These are phyloP conservation scores for Kurtzmaniella cleridarum DNA, from an alignment of 805 yeast species.

Conservation along the genomic window DNA sequence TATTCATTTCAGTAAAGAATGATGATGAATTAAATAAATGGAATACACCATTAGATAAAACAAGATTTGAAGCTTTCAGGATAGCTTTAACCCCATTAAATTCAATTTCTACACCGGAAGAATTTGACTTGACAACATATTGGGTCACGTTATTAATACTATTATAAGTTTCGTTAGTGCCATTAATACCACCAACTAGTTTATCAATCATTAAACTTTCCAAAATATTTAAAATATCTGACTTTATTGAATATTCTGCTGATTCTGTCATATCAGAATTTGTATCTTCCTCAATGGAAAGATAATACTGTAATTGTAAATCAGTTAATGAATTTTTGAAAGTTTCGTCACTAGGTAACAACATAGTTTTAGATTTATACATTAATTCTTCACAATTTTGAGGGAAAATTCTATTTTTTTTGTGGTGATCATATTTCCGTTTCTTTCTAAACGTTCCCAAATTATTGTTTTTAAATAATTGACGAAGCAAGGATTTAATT, in stretches of 20 bases:
- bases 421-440: slow-evolving; percentile 6
- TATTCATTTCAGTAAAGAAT: slow-evolving; percentile 17
- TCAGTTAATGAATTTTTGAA: slow-evolving; percentile 20
- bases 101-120: slow-evolving; percentile 8
- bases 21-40: slow-evolving; percentile 20
- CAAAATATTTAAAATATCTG: slow-evolving; percentile 23
- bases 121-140: slow-evolving; percentile 11
- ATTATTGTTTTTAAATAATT: slow-evolving; percentile 13
- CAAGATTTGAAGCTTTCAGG: slow-evolving; percentile 11
- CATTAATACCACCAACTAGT: slow-evolving; percentile 24
- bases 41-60: slow-evolving; percentile 28
- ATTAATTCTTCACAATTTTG: slow-evolving; percentile 24
- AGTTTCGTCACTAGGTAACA: slow-evolving; percentile 30
- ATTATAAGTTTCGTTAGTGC: slow-evolving; percentile 13
- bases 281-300: slow-evolving; percentile 1
- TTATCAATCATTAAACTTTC: slow-evolving; percentile 21
- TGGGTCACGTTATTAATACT: slow-evolving; percentile 8
- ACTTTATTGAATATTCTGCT: slow-evolving; percentile 25
- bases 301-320: slow-evolving; percentile 23
- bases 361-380: slow-evolving; percentile 19
- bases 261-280: slow-evolving; percentile 21
- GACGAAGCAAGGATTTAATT: slow-evolving; percentile 23
- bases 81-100: slow-evolving; percentile 17
- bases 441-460: neutral
- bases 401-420: slow-evolving; percentile 10